Evolutionary conservation across 768 basidiomycete species (phyloP).

Genomic region (Hericium coralloides): DNA sequence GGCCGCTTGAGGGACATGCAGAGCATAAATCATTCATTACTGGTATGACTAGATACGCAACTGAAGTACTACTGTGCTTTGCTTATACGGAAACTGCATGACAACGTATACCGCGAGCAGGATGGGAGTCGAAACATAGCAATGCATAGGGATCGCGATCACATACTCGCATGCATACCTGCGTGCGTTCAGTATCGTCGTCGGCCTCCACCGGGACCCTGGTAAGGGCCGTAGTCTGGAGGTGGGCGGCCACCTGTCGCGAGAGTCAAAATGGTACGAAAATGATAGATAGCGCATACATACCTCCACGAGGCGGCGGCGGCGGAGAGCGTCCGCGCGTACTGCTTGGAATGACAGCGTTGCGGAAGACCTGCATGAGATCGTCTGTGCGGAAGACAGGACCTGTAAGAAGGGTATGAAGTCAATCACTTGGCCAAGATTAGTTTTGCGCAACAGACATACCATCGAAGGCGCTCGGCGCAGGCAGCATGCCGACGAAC

Average conservation of each 20-base stretch:
- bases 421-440: constrained; percentile 7
- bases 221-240: constrained; percentile 82
- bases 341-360: constrained; percentile 68
- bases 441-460: constrained; percentile 20
- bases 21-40: too few relatives aligned
- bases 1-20: too few relatives aligned
- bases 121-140: too few relatives aligned
- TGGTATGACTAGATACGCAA: too few relatives aligned
- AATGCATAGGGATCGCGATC: too few relatives aligned
- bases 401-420: constrained; percentile 33
- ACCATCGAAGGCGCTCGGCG: constrained; percentile 78
- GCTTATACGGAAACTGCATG: too few relatives aligned
- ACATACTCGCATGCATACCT: too few relatives aligned
- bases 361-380: constrained; percentile 76
- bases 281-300: constrained; percentile 8
- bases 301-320: constrained; percentile 42
- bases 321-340: constrained; percentile 41
- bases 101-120: too few relatives aligned
- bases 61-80: too few relatives aligned
- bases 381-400: constrained; percentile 89
- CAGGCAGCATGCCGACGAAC: constrained; percentile 79
- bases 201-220: constrained; percentile 44
- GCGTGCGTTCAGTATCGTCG: constrained; percentile 6
- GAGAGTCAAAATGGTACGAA: constrained; percentile 2
- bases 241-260: constrained; percentile 58